Evolutionary conservation across 2,329 filamentous ascomycete genomes (phyloP).

Genomic region (Pseudocercospora fuligena): DNA sequence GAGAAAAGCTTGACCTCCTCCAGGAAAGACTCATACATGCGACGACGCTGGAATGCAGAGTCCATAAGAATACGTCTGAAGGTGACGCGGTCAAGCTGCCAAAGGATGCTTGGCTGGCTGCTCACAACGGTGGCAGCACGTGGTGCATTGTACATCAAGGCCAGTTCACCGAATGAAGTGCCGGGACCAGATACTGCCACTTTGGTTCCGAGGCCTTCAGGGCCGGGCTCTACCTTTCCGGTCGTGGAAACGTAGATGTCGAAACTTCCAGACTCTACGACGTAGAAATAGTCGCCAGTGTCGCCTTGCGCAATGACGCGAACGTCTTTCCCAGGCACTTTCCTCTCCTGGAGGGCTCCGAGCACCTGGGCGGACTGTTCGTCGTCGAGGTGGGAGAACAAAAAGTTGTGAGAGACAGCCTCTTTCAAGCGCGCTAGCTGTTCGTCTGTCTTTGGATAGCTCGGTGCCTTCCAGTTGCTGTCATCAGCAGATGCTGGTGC

Average conservation of each 20-base stretch:
- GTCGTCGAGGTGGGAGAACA: slow-evolving; percentile 93
- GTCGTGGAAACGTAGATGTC: slow-evolving; percentile 85
- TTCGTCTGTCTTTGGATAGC: slow-evolving; percentile 79
- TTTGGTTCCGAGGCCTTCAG: slow-evolving; percentile 79
- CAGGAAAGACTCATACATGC: slow-evolving; percentile 96
- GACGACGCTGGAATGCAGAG: slow-evolving; percentile 90
- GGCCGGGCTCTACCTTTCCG: slow-evolving; percentile 77
- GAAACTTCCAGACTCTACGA: slow-evolving; percentile 89
- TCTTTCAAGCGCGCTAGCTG: slow-evolving; percentile 78
- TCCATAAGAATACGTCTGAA: slow-evolving; percentile 99
- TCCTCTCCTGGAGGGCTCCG: slow-evolving; percentile 90
- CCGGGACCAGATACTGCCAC: slow-evolving; percentile 83
- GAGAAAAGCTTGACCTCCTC: slow-evolving; percentile 88
- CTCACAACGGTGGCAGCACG: slow-evolving; percentile 93
- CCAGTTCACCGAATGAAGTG: slow-evolving; percentile 93
- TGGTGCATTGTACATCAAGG: slow-evolving; percentile 97
- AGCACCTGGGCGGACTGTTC: slow-evolving; percentile 88
- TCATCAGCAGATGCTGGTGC: slow-evolving; percentile 83
- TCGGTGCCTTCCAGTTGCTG: slow-evolving; percentile 88
- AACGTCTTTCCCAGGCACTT: slow-evolving; percentile 86
- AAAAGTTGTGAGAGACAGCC: slow-evolving; percentile 86
- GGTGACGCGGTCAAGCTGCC: slow-evolving; percentile 92
- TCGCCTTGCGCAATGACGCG: slow-evolving; percentile 96
- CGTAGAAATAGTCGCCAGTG: slow-evolving; percentile 95
- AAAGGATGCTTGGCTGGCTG: slow-evolving; percentile 80